Conservation (phyloP, 495 filamentous ascomycete genomes). For the Poronia punctata region DNA sequence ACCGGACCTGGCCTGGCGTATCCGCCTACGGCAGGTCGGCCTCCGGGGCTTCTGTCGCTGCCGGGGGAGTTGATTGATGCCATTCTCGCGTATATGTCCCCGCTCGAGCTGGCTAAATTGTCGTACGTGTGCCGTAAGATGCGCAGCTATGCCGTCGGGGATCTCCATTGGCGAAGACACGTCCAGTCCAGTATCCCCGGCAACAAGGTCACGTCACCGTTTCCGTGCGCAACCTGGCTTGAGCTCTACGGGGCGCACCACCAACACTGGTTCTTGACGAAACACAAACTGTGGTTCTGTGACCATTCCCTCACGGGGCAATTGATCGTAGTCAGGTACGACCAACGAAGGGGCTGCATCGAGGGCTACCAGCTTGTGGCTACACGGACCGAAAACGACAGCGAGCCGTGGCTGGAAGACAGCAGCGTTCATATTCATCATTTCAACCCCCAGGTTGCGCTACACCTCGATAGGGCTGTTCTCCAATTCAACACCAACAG, state of each 20-base stretch:
- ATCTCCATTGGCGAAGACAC: slow-evolving; percentile 55
- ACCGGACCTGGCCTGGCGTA: no score
- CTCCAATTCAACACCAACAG: slow-evolving; percentile 48
- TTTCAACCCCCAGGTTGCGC: slow-evolving; percentile 59
- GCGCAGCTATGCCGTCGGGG: slow-evolving; percentile 42
- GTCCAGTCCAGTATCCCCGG: slow-evolving; percentile 57
- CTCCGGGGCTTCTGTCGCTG: no score
- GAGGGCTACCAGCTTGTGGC: slow-evolving; percentile 75
- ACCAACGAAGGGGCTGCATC: slow-evolving; percentile 64
- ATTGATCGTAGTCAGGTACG: slow-evolving; percentile 66
- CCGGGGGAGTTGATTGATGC: slow-evolving; percentile 58
- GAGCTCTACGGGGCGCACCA: slow-evolving; percentile 67
- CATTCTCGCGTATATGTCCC: slow-evolving; percentile 54
- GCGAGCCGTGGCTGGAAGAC: slow-evolving; percentile 57
- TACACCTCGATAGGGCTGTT: slow-evolving; percentile 67
- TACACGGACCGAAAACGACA: slow-evolving; percentile 42
- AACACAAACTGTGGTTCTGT: slow-evolving; percentile 77
- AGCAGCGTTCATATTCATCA: slow-evolving; percentile 64
- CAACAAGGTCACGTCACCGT: slow-evolving; percentile 43
- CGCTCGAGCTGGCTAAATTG: slow-evolving; percentile 48
- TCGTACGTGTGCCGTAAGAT: slow-evolving; percentile 51
- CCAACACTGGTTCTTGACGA: slow-evolving; percentile 77
- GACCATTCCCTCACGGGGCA: slow-evolving; percentile 63
- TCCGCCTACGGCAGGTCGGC: no score
- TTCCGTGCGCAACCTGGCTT: slow-evolving; percentile 54